Evolutionary conservation across 2,329 filamentous ascomycete species (phyloP).

Genomic region (Hymenotorrendiella dingleyae): DNA sequence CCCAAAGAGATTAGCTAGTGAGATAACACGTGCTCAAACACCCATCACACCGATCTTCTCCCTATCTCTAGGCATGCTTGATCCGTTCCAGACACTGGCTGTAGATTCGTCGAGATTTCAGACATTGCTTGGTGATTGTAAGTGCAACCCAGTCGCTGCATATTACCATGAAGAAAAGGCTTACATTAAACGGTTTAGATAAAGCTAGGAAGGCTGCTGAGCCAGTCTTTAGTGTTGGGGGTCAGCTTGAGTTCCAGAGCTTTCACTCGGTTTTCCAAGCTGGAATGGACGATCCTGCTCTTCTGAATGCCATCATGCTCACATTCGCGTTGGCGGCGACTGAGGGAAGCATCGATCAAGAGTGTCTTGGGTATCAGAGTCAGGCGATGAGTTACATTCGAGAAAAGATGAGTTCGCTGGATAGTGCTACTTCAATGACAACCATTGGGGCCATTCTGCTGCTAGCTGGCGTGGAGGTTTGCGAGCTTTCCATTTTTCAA

Average conservation of each 20-base stretch:
- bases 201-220: conserved; percentile 27
- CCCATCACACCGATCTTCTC: conserved; percentile 1
- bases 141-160: conserved; percentile 7
- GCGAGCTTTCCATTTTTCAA: conserved; percentile 9
- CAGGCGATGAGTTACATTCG: conserved; percentile 32
- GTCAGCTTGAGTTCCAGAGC: conserved; percentile 35
- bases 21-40: conserved; percentile 4
- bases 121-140: conserved; percentile 17
- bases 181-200: conserved; percentile 17
- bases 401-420: conserved; percentile 28
- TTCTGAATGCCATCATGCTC: conserved; percentile 37
- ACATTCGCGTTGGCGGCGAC: conserved; percentile 32
- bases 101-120: conserved; percentile 23
- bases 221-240: conserved; percentile 34
- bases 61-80: conserved; percentile 6
- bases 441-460: conserved; percentile 39
- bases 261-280: conserved; percentile 33
- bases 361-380: conserved; percentile 34
- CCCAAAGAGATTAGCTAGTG: background rate
- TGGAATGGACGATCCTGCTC: conserved; percentile 32
- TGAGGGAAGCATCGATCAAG: conserved; percentile 22
- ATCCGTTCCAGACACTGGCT: conserved; percentile 22
- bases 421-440: conserved; percentile 30
- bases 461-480: conserved; percentile 37
- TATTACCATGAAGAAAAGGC: background rate